phyloP scores from a whole-genome alignment of 2,329 filamentous ascomycete species.

The Fusarium sp. region DNA sequence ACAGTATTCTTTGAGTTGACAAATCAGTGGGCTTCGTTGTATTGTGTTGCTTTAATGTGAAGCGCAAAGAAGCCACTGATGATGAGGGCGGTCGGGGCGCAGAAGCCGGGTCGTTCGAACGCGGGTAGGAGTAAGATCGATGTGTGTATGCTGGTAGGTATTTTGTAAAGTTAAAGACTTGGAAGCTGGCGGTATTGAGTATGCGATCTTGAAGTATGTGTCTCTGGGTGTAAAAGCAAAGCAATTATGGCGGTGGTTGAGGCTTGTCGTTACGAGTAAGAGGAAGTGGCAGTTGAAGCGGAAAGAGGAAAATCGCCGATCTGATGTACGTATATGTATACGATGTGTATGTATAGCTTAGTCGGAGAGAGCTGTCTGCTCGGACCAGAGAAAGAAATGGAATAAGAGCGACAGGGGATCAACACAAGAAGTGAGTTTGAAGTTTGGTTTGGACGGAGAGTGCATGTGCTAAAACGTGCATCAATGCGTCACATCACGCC shows the following conservation, averaged over 20 bases:
- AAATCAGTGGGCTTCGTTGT: not conserved
- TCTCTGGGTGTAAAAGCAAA: conserved; percentile 7
- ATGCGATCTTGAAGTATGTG: conserved; percentile 9
- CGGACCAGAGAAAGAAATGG: conserved; percentile 29
- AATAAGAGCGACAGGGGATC: conserved; percentile 40
- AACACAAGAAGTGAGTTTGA: conserved; percentile 25
- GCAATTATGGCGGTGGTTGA: conserved; percentile 8
- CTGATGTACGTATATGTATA: not conserved
- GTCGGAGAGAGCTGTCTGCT: conserved; percentile 29
- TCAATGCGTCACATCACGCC: conserved; percentile 41
- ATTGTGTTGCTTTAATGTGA: conserved; percentile 3
- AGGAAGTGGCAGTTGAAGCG: conserved; percentile 6
- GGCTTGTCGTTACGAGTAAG: conserved; percentile 3
- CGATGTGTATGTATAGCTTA: not conserved
- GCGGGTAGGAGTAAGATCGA: conserved; percentile 16
- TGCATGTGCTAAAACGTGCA: conserved; percentile 43
- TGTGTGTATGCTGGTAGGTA: conserved; percentile 11
- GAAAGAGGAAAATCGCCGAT: conserved; percentile 8
- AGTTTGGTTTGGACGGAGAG: conserved; percentile 27
- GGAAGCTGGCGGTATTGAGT: conserved; percentile 15
- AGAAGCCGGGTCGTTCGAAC: conserved; percentile 8
- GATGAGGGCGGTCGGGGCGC: not conserved
- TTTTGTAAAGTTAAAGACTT: conserved; percentile 24
- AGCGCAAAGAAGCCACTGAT: conserved; percentile 3
- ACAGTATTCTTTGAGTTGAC: not conserved